These are phyloP conservation scores for Naganishia onofrii DNA, from an alignment of 768 basidiomycete species.

Conservation along the genomic window DNA sequence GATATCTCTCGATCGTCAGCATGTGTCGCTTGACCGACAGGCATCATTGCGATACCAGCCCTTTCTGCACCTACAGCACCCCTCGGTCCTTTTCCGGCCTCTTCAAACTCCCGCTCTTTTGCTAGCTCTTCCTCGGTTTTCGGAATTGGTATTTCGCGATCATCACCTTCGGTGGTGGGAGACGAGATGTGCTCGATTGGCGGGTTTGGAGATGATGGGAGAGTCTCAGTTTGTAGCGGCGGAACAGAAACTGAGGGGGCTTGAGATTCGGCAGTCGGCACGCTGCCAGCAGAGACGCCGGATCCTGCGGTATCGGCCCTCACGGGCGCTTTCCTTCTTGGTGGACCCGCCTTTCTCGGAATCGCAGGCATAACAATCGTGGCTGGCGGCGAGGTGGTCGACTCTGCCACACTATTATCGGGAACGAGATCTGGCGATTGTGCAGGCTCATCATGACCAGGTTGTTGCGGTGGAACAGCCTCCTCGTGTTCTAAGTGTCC, in stretches of 20 bases:
- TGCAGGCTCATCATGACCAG: neutral
- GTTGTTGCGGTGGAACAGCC: neutral
- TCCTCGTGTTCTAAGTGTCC: neutral
- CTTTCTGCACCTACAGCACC: conserved; percentile 47
- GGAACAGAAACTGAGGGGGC: neutral
- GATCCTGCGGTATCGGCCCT: conserved; percentile 25
- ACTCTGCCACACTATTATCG: neutral
- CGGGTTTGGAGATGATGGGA: conserved; percentile 1
- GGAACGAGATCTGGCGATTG: neutral
- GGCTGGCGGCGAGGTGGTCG: conserved; percentile 9
- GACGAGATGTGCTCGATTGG: neutral
- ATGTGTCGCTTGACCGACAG: conserved; percentile 21
- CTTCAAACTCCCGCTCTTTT: conserved; percentile 38
- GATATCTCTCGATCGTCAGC: too few relatives aligned
- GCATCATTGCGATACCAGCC: conserved; percentile 49
- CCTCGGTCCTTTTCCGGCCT: conserved; percentile 36
- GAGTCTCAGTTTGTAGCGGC: neutral
- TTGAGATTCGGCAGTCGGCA: neutral
- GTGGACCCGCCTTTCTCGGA: conserved; percentile 37
- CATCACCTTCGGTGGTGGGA: conserved; percentile 62
- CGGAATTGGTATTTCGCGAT: conserved; percentile 32
- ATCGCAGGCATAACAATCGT: conserved; percentile 35
- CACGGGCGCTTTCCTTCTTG: conserved; percentile 24
- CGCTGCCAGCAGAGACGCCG: neutral
- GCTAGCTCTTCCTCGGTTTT: conserved; percentile 41